Percentiles rank a stretch among this genome's conserved stretches.
phyloP scores from a whole-genome alignment of 2,329 filamentous ascomycete species.

The Cryphonectria radicalis region DNA sequence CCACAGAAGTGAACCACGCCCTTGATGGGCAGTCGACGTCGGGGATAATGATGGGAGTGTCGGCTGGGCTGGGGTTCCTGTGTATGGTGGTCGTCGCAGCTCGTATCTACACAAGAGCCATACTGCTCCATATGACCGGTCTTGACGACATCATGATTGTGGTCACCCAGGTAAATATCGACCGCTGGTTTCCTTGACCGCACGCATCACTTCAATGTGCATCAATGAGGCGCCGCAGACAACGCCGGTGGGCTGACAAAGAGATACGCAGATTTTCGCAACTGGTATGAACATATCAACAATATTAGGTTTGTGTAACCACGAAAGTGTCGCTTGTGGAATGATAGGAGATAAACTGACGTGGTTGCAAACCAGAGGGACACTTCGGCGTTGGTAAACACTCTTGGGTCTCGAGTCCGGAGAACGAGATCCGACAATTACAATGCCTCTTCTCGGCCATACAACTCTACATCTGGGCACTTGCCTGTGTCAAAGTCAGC shows the following conservation, averaged over 20 bases:
- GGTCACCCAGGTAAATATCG: constrained; percentile 17
- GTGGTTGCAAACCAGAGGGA: constrained; percentile 8
- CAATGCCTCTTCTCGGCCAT: constrained; percentile 24
- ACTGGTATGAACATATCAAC: constrained; percentile 19
- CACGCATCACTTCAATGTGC: no score
- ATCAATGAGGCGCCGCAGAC: not conserved
- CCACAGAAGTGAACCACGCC: constrained; percentile 13
- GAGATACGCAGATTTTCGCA: constrained; percentile 13
- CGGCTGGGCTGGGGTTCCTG: constrained; percentile 8
- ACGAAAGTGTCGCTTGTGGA: no score
- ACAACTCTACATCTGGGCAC: constrained; percentile 38
- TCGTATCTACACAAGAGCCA: constrained; percentile 23
- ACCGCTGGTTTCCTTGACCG: not conserved
- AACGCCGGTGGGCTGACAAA: not conserved
- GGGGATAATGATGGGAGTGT: constrained; percentile 21
- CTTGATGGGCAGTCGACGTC: constrained; percentile 21
- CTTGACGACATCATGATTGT: constrained; percentile 23
- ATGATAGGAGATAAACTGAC: not conserved
- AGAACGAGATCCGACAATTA: constrained; percentile 10
- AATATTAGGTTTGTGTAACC: constrained; percentile 15
- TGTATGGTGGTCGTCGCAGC: constrained; percentile 13
- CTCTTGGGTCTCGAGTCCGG: constrained; percentile 16
- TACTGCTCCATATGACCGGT: constrained; percentile 18
- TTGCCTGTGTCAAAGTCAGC: constrained; percentile 40
- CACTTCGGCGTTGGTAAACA: constrained; percentile 19